phyloP scores from a whole-genome alignment of 371 early-diverging fungal genomes.

The Mucor racemosus region DNA sequence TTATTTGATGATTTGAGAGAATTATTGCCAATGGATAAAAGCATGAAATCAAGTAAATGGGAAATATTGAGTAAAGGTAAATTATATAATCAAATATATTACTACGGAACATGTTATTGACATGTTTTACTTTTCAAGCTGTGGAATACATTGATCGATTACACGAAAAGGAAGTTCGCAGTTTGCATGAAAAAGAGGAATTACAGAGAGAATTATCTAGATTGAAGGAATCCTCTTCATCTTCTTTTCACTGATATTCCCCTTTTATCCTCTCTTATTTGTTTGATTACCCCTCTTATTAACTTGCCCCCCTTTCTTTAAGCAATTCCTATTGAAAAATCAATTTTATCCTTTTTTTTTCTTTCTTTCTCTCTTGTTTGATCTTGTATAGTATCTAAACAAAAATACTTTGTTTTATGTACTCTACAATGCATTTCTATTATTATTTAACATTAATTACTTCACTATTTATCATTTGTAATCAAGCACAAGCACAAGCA shows the following conservation, averaged over 20 bases:
- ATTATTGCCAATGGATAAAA: constrained; percentile 67
- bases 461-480: background rate
- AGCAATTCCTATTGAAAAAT: no score
- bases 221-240: constrained; percentile 18
- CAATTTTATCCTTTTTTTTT: background rate
- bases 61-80: constrained; percentile 76
- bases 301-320: constrained; percentile 7
- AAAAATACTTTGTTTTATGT: background rate
- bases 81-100: background rate
- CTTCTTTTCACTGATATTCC: constrained; percentile 10
- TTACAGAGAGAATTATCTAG: constrained; percentile 33
- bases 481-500: background rate
- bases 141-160: constrained; percentile 35
- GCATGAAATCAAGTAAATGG: constrained; percentile 78
- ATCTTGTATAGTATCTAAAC: background rate
- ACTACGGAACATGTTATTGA: background rate
- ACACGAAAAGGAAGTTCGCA: constrained; percentile 31
- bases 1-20: constrained; percentile 78
- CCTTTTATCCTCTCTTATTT: constrained; percentile 5
- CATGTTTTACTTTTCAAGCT: constrained; percentile 9
- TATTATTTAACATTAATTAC: constrained; percentile 4
- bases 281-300: constrained; percentile 15
- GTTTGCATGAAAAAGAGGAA: constrained; percentile 39
- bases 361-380: background rate
- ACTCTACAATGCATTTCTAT: background rate